Conservation (phyloP, 257 asterid genomes). For the Solanum rostratum region DNA sequence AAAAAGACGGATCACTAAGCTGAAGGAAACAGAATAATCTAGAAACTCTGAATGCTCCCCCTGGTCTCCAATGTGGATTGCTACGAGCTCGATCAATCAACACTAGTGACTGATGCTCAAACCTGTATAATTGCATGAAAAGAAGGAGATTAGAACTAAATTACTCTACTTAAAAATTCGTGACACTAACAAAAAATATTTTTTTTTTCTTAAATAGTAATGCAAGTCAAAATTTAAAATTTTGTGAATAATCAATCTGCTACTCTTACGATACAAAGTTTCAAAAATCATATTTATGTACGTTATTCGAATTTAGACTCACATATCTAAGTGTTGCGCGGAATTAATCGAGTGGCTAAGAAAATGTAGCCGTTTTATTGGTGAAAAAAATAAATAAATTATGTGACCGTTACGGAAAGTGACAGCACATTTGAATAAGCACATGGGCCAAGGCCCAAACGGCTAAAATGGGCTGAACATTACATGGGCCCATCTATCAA, state of each 20-base stretch:
- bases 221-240: too few relatives aligned
- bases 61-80: too few relatives aligned
- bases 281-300: background rate
- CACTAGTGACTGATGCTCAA: too few relatives aligned
- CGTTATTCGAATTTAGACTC: background rate
- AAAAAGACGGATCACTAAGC: too few relatives aligned
- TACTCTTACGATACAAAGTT: background rate
- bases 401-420: slow-evolving; percentile 25
- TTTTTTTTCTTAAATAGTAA: too few relatives aligned
- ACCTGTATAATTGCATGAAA: too few relatives aligned
- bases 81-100: too few relatives aligned
- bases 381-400: background rate
- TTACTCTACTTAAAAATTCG: too few relatives aligned
- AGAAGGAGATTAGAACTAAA: too few relatives aligned
- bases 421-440: slow-evolving; percentile 9
- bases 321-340: background rate
- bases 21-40: too few relatives aligned
- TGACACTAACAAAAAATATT: too few relatives aligned
- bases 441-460: slow-evolving; percentile 21
- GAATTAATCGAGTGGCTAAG: background rate
- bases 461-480: slow-evolving; percentile 1
- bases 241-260: background rate
- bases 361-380: slow-evolving; percentile 20
- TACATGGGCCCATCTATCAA: background rate
- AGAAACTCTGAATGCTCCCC: too few relatives aligned